Evolutionary conservation across 1,284 basidiomycete species (phyloP).

Genomic region (Ustilago cynodontis): DNA sequence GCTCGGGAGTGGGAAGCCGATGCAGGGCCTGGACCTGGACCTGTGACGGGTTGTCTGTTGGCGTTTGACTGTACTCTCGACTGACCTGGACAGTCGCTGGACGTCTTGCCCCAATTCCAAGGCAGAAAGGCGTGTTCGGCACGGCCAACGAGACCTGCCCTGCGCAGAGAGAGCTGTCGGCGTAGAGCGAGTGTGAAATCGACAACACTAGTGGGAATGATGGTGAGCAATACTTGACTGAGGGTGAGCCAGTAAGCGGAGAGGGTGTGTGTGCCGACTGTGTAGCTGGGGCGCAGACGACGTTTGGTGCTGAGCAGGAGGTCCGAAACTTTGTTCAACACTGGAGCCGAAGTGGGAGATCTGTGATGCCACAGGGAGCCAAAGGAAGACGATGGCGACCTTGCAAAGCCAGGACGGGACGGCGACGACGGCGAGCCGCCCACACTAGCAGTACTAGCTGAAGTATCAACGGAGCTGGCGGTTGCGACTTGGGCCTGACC

Average conservation of each 20-base stretch:
- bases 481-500: constrained; percentile 3
- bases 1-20: constrained; percentile 52
- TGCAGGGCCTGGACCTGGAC: constrained; percentile 55
- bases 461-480: constrained; percentile 7
- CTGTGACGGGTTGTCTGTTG: constrained; percentile 20
- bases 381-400: constrained; percentile 50
- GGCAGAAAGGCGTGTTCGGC: constrained; percentile 53
- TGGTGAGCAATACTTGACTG: constrained; percentile 42
- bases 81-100: constrained; percentile 2
- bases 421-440: constrained; percentile 25
- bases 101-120: constrained; percentile 32
- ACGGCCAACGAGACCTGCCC: constrained; percentile 41
- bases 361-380: constrained; percentile 49
- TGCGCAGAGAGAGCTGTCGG: constrained; percentile 44
- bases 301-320: constrained; percentile 52
- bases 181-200: constrained; percentile 41
- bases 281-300: constrained; percentile 45
- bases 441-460: constrained; percentile 9
- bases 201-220: constrained; percentile 45
- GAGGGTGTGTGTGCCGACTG: constrained; percentile 38
- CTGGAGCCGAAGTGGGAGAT: constrained; percentile 48
- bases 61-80: constrained; percentile 8
- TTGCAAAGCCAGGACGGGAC: constrained; percentile 32
- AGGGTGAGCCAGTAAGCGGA: constrained; percentile 47
- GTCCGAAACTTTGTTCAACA: constrained; percentile 46